Base-by-base conservation (phyloP, 2,329 filamentous ascomycete genomes). In the Calycina marina region DNA sequence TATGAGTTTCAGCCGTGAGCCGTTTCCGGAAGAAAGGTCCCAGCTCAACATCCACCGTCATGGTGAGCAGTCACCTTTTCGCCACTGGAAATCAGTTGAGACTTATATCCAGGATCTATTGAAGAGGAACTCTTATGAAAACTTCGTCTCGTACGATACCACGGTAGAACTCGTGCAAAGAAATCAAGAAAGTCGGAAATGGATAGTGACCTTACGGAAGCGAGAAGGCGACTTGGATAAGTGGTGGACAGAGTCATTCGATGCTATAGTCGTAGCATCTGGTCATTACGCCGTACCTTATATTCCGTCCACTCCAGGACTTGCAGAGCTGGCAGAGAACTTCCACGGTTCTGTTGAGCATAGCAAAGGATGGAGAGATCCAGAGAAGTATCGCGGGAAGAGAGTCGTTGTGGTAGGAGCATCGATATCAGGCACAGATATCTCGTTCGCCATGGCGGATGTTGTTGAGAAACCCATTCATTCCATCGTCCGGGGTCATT, bases 331-430 rank as follows among this genome's bases (percentile, higher is more conserved):
- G 64, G 67, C 74, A 42, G 32, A 53, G n/a, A 47, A 50, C 4
- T 72, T 69, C 34, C 67, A 69, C 0, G 60, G 58, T 0, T 49
- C 55, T 1, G 64, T 82, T 11, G 63, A 62, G 4, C 77, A 83
- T 47, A 82, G 80, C 1, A 90, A 86, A 51, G 70, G 69, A 39
- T 90, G 82, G 47, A 69, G 81, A 5, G 63, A 58, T 0, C 68
- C 80, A 0, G 63, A 72, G 10, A 49, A 58, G 2, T 86, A 73
- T 46, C 48, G 48, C 1, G 62, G 59, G 15, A 72, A 76, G 35
- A 36, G 45, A 38, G 46, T 77, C 0, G 56, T 78, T 0, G 62
- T 74, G 0, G 69, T 79, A 1, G 73, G 74, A 3, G 72, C 69
- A 1, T 75, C 69, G 1, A 72, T 77, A 3, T 78, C 72, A 0